Evolutionary conservation across 78 protist species (phyloP).

Genomic region (Cavenderia fasciculata): DNA sequence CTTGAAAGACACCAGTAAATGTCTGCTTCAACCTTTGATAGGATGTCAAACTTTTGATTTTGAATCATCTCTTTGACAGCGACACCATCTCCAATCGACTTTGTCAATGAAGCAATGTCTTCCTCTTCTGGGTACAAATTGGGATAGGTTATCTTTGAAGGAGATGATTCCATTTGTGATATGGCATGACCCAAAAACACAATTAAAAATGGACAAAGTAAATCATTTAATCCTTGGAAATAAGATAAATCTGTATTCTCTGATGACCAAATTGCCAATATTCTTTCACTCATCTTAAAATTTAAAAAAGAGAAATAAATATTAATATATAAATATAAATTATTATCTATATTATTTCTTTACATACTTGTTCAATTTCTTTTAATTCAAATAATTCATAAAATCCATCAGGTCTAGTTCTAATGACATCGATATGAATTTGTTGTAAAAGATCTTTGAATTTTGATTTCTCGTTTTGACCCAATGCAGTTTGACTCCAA

Average conservation of each 20-base stretch:
- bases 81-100: slow-evolving; percentile 48
- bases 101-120: neutral
- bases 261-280: slow-evolving; percentile 47
- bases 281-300: slow-evolving; percentile 42
- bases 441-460: slow-evolving; percentile 39
- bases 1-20: slow-evolving; percentile 59
- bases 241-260: slow-evolving; percentile 63
- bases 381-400: slow-evolving; percentile 33
- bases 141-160: slow-evolving; percentile 28
- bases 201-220: slow-evolving; percentile 55
- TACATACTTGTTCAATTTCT: slow-evolving; percentile 38
- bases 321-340: neutral
- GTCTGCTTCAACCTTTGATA: slow-evolving; percentile 55
- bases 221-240: slow-evolving; percentile 72
- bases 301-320: neutral
- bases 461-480: slow-evolving; percentile 13
- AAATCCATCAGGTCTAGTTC: slow-evolving; percentile 76
- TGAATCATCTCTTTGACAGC: slow-evolving; percentile 15
- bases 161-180: neutral
- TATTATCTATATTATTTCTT: neutral
- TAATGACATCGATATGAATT: slow-evolving; percentile 63
- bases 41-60: neutral
- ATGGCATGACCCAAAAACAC: slow-evolving; percentile 36
- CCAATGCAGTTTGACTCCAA: neutral
- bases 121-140: neutral